phyloP scores from a whole-genome alignment of 2,329 filamentous ascomycete species.

The Pestalotiopsis sp. region DNA sequence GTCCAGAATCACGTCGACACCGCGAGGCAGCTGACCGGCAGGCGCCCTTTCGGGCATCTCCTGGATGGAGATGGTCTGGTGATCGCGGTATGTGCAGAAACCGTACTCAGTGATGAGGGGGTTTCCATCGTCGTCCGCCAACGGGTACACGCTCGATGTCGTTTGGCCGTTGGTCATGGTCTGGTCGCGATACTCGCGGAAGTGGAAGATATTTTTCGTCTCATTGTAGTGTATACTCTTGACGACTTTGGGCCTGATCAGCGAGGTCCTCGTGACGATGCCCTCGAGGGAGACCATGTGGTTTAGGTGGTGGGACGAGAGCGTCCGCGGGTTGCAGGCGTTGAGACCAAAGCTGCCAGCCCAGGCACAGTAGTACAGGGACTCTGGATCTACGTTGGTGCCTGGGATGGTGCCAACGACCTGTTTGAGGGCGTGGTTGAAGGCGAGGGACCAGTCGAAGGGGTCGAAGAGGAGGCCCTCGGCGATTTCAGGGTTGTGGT shows the following conservation, averaged over 20 bases:
- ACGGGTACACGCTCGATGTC: constrained; percentile 90
- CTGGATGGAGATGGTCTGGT: constrained; percentile 97
- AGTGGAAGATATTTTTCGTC: constrained; percentile 81
- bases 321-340: constrained; percentile 89
- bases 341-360: constrained; percentile 94
- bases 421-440: constrained; percentile 87
- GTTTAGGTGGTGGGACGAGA: constrained; percentile 88
- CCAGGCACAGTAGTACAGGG: constrained; percentile 95
- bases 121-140: constrained; percentile 91
- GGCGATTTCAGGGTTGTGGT: constrained; percentile 83
- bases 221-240: constrained; percentile 98
- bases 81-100: constrained; percentile 92
- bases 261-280: constrained; percentile 93
- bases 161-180: constrained; percentile 94
- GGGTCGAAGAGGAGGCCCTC: constrained; percentile 78
- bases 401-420: constrained; percentile 81
- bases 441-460: constrained; percentile 86
- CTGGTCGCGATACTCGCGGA: constrained; percentile 90
- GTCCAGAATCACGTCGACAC: constrained; percentile 94
- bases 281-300: constrained; percentile 97
- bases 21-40: constrained; percentile 90
- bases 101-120: constrained; percentile 94
- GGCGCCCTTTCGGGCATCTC: constrained; percentile 98
- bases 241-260: constrained; percentile 95
- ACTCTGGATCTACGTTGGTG: constrained; percentile 76